Evolutionary conservation across 352 stramenopile species (phyloP).

Genomic region (Globisporangium abappressorium): DNA sequence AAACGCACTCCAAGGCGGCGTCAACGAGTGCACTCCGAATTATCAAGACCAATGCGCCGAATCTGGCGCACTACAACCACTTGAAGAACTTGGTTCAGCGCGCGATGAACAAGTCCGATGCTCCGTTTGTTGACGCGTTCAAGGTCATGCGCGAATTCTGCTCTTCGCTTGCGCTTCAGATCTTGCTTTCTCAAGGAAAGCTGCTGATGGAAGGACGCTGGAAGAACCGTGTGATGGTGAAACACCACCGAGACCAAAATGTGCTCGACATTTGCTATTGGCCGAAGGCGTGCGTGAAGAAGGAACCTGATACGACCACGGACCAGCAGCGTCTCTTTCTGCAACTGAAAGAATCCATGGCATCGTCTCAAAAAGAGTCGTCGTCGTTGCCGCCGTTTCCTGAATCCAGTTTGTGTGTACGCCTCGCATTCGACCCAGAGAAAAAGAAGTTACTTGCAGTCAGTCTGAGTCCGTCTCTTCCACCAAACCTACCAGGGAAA

Average conservation of each 20-base stretch:
- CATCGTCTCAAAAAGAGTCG: constrained; percentile 17
- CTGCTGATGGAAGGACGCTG: constrained; percentile 77
- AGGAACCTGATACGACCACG: constrained; percentile 42
- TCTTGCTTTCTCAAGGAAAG: constrained; percentile 71
- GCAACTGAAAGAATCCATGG: constrained; percentile 46
- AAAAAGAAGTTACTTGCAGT: constrained; percentile 64
- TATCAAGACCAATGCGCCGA: constrained; percentile 75
- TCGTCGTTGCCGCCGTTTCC: constrained; percentile 40
- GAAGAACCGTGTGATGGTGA: constrained; percentile 77
- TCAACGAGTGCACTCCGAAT: constrained; percentile 72
- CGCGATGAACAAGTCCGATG: constrained; percentile 83
- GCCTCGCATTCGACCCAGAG: constrained; percentile 54
- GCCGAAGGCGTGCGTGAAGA: constrained; percentile 65
- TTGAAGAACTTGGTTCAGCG: constrained; percentile 83
- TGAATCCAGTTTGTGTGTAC: constrained; percentile 68
- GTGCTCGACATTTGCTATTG: constrained; percentile 84
- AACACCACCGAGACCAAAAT: constrained; percentile 75
- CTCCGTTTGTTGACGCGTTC: constrained; percentile 76
- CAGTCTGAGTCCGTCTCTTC: constrained; percentile 58
- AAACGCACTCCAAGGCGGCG: constrained; percentile 45
- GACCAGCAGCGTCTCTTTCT: constrained; percentile 64
- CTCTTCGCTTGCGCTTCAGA: constrained; percentile 71
- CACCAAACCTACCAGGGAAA: constrained; percentile 58
- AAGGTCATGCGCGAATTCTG: constrained; percentile 84
- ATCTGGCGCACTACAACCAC: constrained; percentile 73